phyloP scores from a whole-genome alignment of 164 flowering plant species.

The Magnolia sinica region DNA sequence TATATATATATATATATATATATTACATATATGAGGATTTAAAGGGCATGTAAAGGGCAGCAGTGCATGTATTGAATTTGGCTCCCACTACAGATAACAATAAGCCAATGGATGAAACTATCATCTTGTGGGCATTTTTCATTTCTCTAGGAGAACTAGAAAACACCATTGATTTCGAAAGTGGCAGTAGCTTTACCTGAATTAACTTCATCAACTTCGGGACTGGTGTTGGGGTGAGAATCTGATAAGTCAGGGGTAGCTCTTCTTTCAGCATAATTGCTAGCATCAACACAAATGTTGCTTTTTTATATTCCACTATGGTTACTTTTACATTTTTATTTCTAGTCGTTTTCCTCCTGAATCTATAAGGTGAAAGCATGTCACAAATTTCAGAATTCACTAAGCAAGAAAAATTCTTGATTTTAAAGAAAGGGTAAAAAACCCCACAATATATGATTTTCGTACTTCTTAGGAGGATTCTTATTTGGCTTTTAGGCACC shows the following conservation, averaged over 20 bases:
- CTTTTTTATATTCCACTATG: conserved; percentile 22
- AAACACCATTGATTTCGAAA: neutral
- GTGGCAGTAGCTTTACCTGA: conserved; percentile 27
- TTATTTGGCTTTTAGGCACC: conserved; percentile 28
- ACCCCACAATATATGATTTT: neutral
- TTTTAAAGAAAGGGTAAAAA: neutral
- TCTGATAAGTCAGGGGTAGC: conserved; percentile 31
- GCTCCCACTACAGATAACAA: neutral
- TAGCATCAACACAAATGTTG: conserved; percentile 6
- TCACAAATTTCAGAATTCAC: conserved; percentile 7
- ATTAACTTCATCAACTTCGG: conserved; percentile 27
- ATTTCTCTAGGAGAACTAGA: neutral
- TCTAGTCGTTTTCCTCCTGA: conserved; percentile 51
- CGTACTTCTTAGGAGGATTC: conserved; percentile 51
- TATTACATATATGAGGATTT: no score
- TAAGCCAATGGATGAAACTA: neutral
- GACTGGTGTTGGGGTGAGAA: conserved; percentile 18
- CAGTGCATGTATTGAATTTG: neutral
- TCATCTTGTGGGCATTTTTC: neutral
- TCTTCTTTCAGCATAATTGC: conserved; percentile 24
- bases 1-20: neutral
- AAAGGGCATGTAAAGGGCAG: neutral
- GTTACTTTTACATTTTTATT: conserved; percentile 36
- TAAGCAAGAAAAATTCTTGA: neutral
- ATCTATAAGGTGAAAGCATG: conserved; percentile 32